A percentile compares a stretch with the other conserved stretches of the same genome.
phyloP scores from a whole-genome alignment of 257 asterid species.

The Osmanthus fragrans region DNA sequence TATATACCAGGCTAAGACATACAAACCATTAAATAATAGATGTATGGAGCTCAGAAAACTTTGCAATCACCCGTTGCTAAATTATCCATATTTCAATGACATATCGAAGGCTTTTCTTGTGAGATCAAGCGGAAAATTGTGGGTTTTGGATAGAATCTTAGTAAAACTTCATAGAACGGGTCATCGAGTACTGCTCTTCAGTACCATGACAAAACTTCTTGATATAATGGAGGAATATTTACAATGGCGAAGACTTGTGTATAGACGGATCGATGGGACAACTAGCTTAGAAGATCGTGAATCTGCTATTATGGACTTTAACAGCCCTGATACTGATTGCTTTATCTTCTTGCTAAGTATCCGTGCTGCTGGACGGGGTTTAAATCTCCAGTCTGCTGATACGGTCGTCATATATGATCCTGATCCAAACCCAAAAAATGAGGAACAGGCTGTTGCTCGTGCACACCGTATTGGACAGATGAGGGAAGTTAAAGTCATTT shows the following conservation, averaged over 20 bases:
- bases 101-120: constrained; percentile 92
- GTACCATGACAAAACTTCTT: constrained; percentile 98
- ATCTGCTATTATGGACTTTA: constrained; percentile 93
- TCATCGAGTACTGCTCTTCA: constrained; percentile 90
- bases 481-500: constrained; percentile 96
- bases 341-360: constrained; percentile 97
- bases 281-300: constrained; percentile 99
- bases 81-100: constrained; percentile 87
- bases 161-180: constrained; percentile 93
- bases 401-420: constrained; percentile 99
- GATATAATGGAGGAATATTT: constrained; percentile 96
- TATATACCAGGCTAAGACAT: constrained; percentile 77
- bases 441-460: constrained; percentile 99
- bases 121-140: constrained; percentile 93
- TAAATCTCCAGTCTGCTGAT: constrained; percentile 96
- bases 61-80: constrained; percentile 95
- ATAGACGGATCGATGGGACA: constrained; percentile 95
- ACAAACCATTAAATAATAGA: constrained; percentile 75
- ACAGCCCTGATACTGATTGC: constrained; percentile 85
- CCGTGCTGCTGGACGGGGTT: constrained; percentile 99
- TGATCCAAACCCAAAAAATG: constrained; percentile 99
- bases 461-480: constrained; percentile 99
- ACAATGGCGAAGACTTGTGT: constrained; percentile 94
- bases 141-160: constrained; percentile 90
- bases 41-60: constrained; percentile 99